Conservation (phyloP, 2,329 filamentous ascomycete species). For the Diaporthe sp. region DNA sequence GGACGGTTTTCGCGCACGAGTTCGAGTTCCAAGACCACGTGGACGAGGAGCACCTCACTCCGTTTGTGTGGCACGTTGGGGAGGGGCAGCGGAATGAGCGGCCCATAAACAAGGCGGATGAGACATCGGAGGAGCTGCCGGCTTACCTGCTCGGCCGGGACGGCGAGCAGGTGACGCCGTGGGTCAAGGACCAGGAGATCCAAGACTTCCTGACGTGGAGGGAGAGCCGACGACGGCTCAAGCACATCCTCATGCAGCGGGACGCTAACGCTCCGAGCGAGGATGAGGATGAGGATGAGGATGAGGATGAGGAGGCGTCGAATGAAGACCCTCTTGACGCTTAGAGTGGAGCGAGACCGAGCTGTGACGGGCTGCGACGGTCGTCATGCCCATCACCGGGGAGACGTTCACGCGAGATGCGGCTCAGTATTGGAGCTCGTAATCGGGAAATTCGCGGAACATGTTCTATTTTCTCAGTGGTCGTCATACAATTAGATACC, state of each 20-base stretch:
- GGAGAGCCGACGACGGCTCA: conserved; percentile 56
- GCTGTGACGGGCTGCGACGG: background rate
- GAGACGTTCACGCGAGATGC: conserved; percentile 1
- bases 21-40: conserved; percentile 60
- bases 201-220: conserved; percentile 59
- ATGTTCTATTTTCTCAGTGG: background rate
- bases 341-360: conserved; percentile 12
- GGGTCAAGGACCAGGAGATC: conserved; percentile 60
- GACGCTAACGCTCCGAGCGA: conserved; percentile 58
- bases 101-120: conserved; percentile 22
- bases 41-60: conserved; percentile 62
- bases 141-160: conserved; percentile 61
- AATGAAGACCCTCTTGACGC: background rate
- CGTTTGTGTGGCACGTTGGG: conserved; percentile 67
- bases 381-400: background rate
- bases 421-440: conserved; percentile 15
- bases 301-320: conserved; percentile 43
- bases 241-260: conserved; percentile 53
- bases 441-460: conserved; percentile 9
- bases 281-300: conserved; percentile 51
- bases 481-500: conserved; percentile 2
- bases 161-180: conserved; percentile 69
- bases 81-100: conserved; percentile 64
- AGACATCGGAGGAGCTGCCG: conserved; percentile 46
- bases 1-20: conserved; percentile 36